Percentiles rank a stretch among this genome's conserved stretches.
Conservation (phyloP, 805 yeast species). For the Nakazawaea holstii region DNA sequence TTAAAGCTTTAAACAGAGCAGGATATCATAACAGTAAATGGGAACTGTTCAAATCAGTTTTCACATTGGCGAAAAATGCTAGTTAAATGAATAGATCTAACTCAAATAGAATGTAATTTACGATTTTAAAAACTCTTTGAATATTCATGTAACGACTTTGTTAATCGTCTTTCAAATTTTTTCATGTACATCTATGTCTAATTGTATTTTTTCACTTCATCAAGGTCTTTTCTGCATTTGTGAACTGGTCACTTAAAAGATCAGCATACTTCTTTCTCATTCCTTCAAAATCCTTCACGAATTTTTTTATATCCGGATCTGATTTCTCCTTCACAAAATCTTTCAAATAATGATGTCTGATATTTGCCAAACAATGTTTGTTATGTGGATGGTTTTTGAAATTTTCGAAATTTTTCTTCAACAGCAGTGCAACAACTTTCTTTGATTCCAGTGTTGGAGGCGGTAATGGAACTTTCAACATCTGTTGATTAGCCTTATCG, state of each 20-base stretch:
- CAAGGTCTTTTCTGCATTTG: slow-evolving; percentile 41
- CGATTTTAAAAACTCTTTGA: background rate
- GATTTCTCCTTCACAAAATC: slow-evolving; percentile 45
- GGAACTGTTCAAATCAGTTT: slow-evolving; percentile 55
- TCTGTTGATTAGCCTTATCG: slow-evolving; percentile 67
- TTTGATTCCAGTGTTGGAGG: slow-evolving; percentile 67
- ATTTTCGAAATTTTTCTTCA: slow-evolving; percentile 64
- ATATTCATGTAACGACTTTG: no score
- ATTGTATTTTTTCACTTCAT: slow-evolving; percentile 12
- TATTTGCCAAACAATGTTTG: slow-evolving; percentile 45
- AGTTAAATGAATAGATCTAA: slow-evolving; percentile 10
- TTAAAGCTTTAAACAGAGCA: slow-evolving; percentile 72
- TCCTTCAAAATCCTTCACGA: slow-evolving; percentile 60
- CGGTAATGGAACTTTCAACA: slow-evolving; percentile 69
- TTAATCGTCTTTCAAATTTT: no score
- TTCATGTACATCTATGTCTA: no score
- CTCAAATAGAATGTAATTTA: background rate
- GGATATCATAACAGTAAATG: slow-evolving; percentile 76
- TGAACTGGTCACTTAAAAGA: slow-evolving; percentile 51
- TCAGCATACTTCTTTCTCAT: slow-evolving; percentile 60
- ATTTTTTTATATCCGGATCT: slow-evolving; percentile 51
- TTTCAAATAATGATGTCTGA: slow-evolving; percentile 56
- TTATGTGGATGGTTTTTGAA: slow-evolving; percentile 44
- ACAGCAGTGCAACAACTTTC: slow-evolving; percentile 46
- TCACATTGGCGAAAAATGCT: slow-evolving; percentile 46